Base-by-base conservation (phyloP, 2,329 filamentous ascomycete genomes). In the Aspergillus awamori region DNA sequence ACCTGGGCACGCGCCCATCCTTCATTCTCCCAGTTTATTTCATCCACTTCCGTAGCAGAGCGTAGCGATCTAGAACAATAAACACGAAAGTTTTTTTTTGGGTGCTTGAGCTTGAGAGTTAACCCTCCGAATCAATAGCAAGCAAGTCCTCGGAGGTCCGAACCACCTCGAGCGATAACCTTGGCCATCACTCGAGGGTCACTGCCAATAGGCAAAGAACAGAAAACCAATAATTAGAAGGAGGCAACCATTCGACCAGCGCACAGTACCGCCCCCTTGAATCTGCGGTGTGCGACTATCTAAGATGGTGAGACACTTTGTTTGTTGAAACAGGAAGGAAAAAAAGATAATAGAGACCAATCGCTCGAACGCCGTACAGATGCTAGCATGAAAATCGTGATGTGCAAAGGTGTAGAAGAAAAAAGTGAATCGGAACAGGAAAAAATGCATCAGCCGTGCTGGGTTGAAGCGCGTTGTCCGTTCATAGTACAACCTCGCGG, bases 331-430 rank as follows among this genome's bases (percentile, higher is more conserved):
- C 59, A 61, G 33, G 38, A 39, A 58, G 36, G 57, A 53, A 33
- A 30, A 55, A 45, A 49, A 10, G 24, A 41, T 38, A 51, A 63
- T 63, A 47, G 60, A 67, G 60, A 68, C 70, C 65, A 73, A 70
- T 78, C 77, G 77, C 77, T 79, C 77, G 59, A 79, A 79, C 77
- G 75, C 77, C 77, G 63, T 73, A 74, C 67, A 77, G 71, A 79
- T 79, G 76, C 76, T 75, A 74, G 71, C 74, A 75, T 76, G 62
- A 74, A 65, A 72, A 74, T 76, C 74, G 71, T 76, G 67, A 75
- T 67, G 67, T 63, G 62, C 61, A 36, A 36, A 63, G 61, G 57
- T 28, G 58, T 53, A 61, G 58, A 61, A 67, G 49, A 67, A 28
- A 17, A 24, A 41, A 10, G 4, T 24, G n/a, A 15, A 11, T n/a